Evolutionary conservation across 2,329 filamentous ascomycete genomes (phyloP).

Genomic region (Pseudogymnoascus sp.): DNA sequence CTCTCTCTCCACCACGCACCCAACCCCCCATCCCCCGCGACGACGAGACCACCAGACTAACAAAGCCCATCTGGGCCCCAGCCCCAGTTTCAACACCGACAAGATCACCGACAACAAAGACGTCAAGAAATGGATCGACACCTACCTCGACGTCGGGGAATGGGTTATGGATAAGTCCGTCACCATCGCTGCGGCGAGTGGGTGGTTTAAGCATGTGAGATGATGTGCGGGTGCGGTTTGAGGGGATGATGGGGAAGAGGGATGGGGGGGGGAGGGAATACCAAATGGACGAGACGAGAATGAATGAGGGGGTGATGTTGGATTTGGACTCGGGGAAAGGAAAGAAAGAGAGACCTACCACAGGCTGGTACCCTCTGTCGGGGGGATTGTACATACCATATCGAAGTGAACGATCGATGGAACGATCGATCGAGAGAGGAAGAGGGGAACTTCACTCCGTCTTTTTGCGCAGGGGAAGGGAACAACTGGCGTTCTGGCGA

Average conservation of each 20-base stretch:
- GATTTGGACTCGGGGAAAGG: background rate
- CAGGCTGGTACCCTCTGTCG: background rate
- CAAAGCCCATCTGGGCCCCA: constrained; percentile 36
- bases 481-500: background rate
- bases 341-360: background rate
- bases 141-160: constrained; percentile 89
- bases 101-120: constrained; percentile 76
- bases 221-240: constrained; percentile 32
- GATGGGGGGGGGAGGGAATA: background rate
- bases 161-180: constrained; percentile 98
- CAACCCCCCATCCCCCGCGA: constrained; percentile 10
- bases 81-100: constrained; percentile 79
- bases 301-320: background rate
- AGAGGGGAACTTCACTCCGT: background rate
- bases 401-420: too few species aligned
- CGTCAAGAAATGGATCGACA: constrained; percentile 79
- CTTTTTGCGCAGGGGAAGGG: background rate
- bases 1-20: background rate
- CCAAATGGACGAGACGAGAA: background rate
- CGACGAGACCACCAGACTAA: background rate
- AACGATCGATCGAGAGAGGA: background rate
- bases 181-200: constrained; percentile 76
- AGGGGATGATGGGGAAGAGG: background rate
- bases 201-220: constrained; percentile 85
- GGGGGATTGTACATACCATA: background rate